Conservation (phyloP, 371 early-diverging fungal genomes). For the Apophysomyces ossiformis region DNA sequence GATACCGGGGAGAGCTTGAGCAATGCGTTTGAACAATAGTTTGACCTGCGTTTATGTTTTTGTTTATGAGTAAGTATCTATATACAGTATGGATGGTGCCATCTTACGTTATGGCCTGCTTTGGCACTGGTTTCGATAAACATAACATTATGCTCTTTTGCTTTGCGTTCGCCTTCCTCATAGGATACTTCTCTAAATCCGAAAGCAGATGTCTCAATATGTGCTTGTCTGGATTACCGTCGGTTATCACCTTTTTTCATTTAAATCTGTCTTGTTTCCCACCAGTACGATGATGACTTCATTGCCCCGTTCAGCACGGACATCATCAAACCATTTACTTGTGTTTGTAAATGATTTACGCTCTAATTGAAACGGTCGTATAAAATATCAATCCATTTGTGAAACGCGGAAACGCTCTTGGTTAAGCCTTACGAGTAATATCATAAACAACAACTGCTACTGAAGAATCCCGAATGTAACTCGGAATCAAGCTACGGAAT, state of each 20-base stretch:
- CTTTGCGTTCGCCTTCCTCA: conserved; percentile 90
- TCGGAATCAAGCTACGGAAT: conserved; percentile 96
- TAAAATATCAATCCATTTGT: neutral
- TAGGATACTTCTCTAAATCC: conserved; percentile 72
- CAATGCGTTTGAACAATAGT: conserved; percentile 93
- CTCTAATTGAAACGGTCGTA: conserved; percentile 43
- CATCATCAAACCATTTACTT: conserved; percentile 97
- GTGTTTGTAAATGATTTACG: conserved; percentile 93
- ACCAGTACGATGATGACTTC: conserved; percentile 97
- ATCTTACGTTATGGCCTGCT: conserved; percentile 85
- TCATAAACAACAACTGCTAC: conserved; percentile 98
- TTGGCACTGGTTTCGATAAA: conserved; percentile 93
- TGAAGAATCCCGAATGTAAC: conserved; percentile 97
- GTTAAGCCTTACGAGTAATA: conserved; percentile 75
- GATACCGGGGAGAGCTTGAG: conserved; percentile 92
- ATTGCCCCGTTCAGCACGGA: conserved; percentile 93
- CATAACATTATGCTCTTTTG: conserved; percentile 86
- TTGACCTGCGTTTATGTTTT: conserved; percentile 61
- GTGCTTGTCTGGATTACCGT: neutral
- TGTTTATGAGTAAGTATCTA: no score
- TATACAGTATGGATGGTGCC: neutral
- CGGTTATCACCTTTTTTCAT: conserved; percentile 75
- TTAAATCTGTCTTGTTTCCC: conserved; percentile 98
- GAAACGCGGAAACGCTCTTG: no score
- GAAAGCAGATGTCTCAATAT: neutral